Evolutionary conservation across 78 protist species (phyloP).

Genomic region (Protostelium mycophagum): DNA sequence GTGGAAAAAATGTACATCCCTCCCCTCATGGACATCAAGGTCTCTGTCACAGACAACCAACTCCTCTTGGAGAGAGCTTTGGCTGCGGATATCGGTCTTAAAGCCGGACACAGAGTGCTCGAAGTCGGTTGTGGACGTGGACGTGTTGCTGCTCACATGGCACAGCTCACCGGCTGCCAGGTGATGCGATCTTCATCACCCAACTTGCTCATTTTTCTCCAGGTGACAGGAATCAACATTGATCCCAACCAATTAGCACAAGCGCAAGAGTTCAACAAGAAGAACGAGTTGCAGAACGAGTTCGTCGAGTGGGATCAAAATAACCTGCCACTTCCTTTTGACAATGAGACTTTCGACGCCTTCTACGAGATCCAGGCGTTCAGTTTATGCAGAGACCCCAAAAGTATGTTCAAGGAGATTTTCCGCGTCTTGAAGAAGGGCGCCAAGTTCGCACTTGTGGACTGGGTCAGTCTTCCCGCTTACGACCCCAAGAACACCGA

Average conservation of each 20-base stretch:
- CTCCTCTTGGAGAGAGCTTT: not conserved
- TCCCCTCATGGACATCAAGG: not conserved
- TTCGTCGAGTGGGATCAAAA: not conserved
- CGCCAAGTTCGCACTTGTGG: not conserved
- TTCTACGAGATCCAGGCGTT: constrained; percentile 1
- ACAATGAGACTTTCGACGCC: not conserved
- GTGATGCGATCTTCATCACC: too few relatives aligned
- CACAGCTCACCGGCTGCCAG: not conserved
- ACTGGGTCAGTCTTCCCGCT: constrained; percentile 3
- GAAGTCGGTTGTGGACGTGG: constrained; percentile 1
- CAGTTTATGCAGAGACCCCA: not conserved
- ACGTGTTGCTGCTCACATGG: constrained; percentile 1
- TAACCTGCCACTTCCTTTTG: not conserved
- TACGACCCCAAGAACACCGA: not conserved
- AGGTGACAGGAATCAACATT: not conserved
- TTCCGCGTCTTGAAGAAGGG: constrained; percentile 8
- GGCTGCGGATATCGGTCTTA: not conserved
- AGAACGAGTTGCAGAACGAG: not conserved
- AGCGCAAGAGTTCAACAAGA: not conserved
- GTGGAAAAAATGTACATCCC: constrained; percentile 9
- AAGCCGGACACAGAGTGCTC: not conserved
- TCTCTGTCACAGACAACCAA: constrained; percentile 2
- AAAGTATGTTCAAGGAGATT: not conserved
- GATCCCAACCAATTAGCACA: not conserved
- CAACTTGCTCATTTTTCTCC: too few relatives aligned